phyloP scores from a whole-genome alignment of 768 basidiomycete genomes.

The Amanita rubescens region DNA sequence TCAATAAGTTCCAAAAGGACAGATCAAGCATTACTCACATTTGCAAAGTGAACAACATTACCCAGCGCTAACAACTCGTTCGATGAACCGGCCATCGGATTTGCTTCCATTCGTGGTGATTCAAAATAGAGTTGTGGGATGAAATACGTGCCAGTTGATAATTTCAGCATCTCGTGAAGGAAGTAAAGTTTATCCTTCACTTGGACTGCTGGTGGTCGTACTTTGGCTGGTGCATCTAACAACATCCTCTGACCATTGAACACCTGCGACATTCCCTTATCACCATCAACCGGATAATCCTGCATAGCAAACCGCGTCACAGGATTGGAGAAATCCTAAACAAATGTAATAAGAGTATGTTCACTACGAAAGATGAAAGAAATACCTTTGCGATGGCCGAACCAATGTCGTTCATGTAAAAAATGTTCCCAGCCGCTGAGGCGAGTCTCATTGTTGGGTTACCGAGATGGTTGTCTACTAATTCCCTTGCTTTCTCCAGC shows the following conservation, averaged over 20 bases:
- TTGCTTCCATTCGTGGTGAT: not conserved
- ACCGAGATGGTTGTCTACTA: not conserved
- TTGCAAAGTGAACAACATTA: not conserved
- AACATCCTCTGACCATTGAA: not conserved
- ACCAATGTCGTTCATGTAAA: constrained; percentile 2
- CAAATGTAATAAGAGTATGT: not conserved
- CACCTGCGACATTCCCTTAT: not conserved
- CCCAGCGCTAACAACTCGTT: not conserved
- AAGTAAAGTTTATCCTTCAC: not conserved
- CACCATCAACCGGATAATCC: not conserved
- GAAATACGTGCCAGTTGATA: not conserved
- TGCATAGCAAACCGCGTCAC: constrained; percentile 3
- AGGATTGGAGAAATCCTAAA: constrained; percentile 6
- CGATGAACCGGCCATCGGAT: not conserved
- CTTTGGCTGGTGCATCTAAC: not conserved
- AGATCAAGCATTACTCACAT: too few species aligned
- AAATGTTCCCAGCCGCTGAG: constrained; percentile 2
- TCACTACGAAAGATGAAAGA: not conserved
- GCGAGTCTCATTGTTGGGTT: not conserved
- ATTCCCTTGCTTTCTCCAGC: not conserved
- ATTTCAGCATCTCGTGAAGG: not conserved
- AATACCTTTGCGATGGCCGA: constrained; percentile 2
- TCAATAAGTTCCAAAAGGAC: too few species aligned
- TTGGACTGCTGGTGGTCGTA: not conserved
- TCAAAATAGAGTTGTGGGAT: not conserved